Evolutionary conservation across 2,329 filamentous ascomycete species (phyloP), one percentile per base, ranked within the genome.

Genomic region (Stagonosporopsis rhizophila): DNA sequence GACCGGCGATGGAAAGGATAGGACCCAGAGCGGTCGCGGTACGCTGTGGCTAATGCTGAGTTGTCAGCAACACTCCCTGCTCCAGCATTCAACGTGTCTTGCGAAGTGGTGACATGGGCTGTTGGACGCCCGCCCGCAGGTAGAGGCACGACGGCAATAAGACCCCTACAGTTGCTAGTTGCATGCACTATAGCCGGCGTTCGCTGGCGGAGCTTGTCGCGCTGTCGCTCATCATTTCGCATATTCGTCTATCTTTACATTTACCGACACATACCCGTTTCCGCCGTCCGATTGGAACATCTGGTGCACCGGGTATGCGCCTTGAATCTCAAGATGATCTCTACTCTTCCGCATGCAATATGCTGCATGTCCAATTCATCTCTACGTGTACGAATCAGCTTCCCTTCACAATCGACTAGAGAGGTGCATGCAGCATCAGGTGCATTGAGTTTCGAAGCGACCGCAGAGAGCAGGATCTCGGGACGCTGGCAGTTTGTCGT

Each of bases 281-380:
- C 23, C 19, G n/a, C 22, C 17, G 17, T 11, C 12, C 8, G 15
- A 20, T 5, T 9, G 23, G 34, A 28, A 20, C 44, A 20, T 32
- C 39, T 44, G 32, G 30, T 55, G 45, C 39, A 55, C 41, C 40
- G 46, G 46, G 34, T 56, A 45, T 56, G 40, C 41, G 52, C 28
- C n/a, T n/a, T 12, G 35, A 27, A 50, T 27, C 27, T 56, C 46
- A 50, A 45, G n/a, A 17, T 45, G 46, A 50, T 28, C 19, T 32
- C 30, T 53, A 37, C 28, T 30, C 14, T 30, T 30, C 19, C 11
- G 34, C 6, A 12, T 12, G 25, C 27, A n/a, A 35, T 28, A 28
- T 28, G n/a, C 27, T 30, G 27, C 27, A 30, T 11, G 6, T 9
- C 27, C 27, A 30, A 6, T 17, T 23, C 30, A 15, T n/a, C 14